Conservation (phyloP, 2,329 filamentous ascomycete species). For the Trichoderma oligosporum region DNA sequence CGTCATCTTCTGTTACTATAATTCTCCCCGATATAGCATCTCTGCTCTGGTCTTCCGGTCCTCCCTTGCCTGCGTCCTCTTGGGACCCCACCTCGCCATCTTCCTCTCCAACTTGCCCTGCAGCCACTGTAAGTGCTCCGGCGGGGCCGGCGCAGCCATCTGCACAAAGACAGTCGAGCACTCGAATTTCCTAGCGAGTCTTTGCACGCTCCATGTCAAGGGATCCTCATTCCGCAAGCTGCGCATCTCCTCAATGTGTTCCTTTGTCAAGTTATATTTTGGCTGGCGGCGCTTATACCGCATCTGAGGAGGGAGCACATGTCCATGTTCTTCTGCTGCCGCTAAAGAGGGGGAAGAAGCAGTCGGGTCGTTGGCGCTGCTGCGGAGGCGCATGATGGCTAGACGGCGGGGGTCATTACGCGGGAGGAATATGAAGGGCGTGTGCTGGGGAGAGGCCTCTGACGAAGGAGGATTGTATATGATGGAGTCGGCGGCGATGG, state of each 20-base stretch:
- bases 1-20: conserved; percentile 34
- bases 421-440: conserved; percentile 64
- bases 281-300: conserved; percentile 36
- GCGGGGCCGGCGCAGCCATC: conserved; percentile 51
- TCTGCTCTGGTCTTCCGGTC: conserved; percentile 52
- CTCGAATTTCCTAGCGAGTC: conserved; percentile 52
- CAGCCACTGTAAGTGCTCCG: conserved; percentile 46
- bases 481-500: conserved; percentile 39
- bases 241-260: conserved; percentile 59
- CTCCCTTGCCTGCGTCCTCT: conserved; percentile 50
- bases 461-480: conserved; percentile 57
- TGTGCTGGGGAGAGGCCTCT: conserved; percentile 56
- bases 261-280: conserved; percentile 50
- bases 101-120: conserved; percentile 45
- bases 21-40: conserved; percentile 50
- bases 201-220: conserved; percentile 50
- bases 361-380: conserved; percentile 29
- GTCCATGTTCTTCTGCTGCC: conserved; percentile 17
- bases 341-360: too few relatives aligned
- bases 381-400: conserved; percentile 43
- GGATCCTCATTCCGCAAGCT: conserved; percentile 52
- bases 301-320: conserved; percentile 34
- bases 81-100: conserved; percentile 56
- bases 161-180: conserved; percentile 56
- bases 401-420: conserved; percentile 51